Evolutionary conservation across 2,329 filamentous ascomycete genomes (phyloP).

Genomic region (Penicillium sp.): DNA sequence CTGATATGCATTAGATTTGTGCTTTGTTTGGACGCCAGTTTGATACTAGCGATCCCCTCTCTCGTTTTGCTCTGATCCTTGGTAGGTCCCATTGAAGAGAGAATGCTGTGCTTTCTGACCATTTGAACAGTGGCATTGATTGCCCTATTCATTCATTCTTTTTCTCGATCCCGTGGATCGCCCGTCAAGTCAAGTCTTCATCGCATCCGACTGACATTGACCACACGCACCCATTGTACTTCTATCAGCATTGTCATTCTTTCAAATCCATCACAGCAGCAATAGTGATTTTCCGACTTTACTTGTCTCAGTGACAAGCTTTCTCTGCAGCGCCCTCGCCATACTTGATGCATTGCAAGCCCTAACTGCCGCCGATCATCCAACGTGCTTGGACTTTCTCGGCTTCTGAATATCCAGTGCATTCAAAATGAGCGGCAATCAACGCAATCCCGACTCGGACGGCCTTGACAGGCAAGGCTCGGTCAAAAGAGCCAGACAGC

Average conservation of each 20-base stretch:
- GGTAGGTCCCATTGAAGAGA: slow-evolving; percentile 19
- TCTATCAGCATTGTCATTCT: slow-evolving; percentile 3
- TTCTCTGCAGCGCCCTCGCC: neutral
- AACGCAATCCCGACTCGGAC: slow-evolving; percentile 11
- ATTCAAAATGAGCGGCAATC: slow-evolving; percentile 24
- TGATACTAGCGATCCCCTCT: slow-evolving; percentile 27
- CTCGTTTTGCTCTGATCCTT: slow-evolving; percentile 20
- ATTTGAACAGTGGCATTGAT: slow-evolving; percentile 33
- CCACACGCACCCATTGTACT: slow-evolving; percentile 2
- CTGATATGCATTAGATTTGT: slow-evolving; percentile 14
- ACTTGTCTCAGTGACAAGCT: neutral
- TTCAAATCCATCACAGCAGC: slow-evolving; percentile 15
- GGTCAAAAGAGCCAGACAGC: slow-evolving; percentile 38
- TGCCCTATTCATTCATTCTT: slow-evolving; percentile 28
- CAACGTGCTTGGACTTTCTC: neutral
- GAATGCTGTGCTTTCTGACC: slow-evolving; percentile 1
- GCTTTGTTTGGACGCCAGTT: slow-evolving; percentile 26
- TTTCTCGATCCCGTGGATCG: slow-evolving; percentile 21
- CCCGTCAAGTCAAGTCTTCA: slow-evolving; percentile 12
- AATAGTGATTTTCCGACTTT: neutral
- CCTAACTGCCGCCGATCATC: neutral
- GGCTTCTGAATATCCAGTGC: neutral
- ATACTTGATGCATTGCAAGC: slow-evolving; percentile 14
- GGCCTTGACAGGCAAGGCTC: slow-evolving; percentile 31
- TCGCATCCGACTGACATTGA: neutral